Evolutionary conservation across 176 grass and related monocot species (phyloP), one percentile per base, ranked within the genome.

Genomic region (Paspalum notatum): DNA sequence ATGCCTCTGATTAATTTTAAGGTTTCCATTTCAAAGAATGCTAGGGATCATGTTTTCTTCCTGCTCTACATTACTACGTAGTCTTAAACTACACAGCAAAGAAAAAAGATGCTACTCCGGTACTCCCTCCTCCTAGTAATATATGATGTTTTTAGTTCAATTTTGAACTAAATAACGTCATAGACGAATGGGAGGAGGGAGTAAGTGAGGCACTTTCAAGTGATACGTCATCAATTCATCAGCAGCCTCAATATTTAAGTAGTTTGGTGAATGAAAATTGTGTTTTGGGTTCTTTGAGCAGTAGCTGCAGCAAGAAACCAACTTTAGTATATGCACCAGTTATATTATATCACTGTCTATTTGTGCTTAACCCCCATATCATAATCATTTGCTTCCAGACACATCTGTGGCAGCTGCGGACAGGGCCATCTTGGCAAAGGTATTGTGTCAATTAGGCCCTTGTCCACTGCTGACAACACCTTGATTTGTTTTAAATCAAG

Each of bases 21-120:
- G 14, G 49, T 53, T 17, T 70, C 44, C 45, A 74, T 66, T 58
- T 49, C 6, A 12, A 86, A 77, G 20, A 43, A 65, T 43, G 11
- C 13, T 66, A 56, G 32, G 11, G 5, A 68, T 46, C 0, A 32
- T 26, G 43, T 44, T 9, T 5, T 56, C 27, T 6, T 8, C 15
- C n/a, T 40, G 17, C 2, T 60, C 27, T 39, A 54, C 32, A 32
- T 32, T 32, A 32, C 32, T 32, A 32, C 17, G 32, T 41, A 20
- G n/a, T n/a, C n/a, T 66, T 41, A 54, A 54, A 73, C 38, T 7
- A 37, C 15, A 51, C 47, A 27, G 2, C 44, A 44, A 25, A 45
- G 25, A 39, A 1, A 32, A 32, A 32, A 32, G 3, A 32, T 32
- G 32, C 32, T 32, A 3, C 32, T 32, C 32, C 32, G 32, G 2